Base-by-base conservation (phyloP, 148 eudicot genomes). In the Rhododendron kiyosumense region DNA sequence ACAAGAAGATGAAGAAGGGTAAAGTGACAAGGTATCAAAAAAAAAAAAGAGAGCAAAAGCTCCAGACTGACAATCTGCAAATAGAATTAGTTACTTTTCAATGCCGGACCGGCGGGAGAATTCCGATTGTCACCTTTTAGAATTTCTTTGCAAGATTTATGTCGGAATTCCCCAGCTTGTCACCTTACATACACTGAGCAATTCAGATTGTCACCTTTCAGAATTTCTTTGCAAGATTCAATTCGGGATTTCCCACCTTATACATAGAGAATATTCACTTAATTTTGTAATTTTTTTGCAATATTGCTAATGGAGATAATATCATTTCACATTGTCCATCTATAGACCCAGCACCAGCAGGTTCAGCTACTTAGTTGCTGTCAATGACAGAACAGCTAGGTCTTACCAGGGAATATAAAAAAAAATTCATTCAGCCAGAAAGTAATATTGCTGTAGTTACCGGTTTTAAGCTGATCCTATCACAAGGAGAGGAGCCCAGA, bases 401-500 rank as follows among this genome's bases (percentile, higher is more conserved):
- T 36, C 15, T 69, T 63, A 65, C 71, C 24, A 67, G 28, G 76
- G 43, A 17, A 73, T 74, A 71, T 20, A 4, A 84, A 34, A 41
- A 15, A 74, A 57, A 12, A 22, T 36, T 36, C n/a, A 63, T 73
- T 30, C 65, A 18, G 45, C 32, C 41, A 36, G 84, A 67, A 84
- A 26, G 28, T 49, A 76, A 51, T 46, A 80, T 45, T 52, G 81
- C 36, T 26, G 46, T 28, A 75, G 74, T 90, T 94, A 97, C 99
- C 85, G 98, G 99, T 88, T 81, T 91, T 90, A 97, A 59, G 86
- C 93, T 85, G 81, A 94, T 93, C 88, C 88, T 93, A 71, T 93
- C 95, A 81, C 91, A 91, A 86, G 93, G 90, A 87, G 98, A 97
- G 83, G 99, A 93, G 26, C 99, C 99, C 89, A 94, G 89, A 82